phyloP scores from a whole-genome alignment of 257 asterid species.

The Craterostigma plantagineum region DNA sequence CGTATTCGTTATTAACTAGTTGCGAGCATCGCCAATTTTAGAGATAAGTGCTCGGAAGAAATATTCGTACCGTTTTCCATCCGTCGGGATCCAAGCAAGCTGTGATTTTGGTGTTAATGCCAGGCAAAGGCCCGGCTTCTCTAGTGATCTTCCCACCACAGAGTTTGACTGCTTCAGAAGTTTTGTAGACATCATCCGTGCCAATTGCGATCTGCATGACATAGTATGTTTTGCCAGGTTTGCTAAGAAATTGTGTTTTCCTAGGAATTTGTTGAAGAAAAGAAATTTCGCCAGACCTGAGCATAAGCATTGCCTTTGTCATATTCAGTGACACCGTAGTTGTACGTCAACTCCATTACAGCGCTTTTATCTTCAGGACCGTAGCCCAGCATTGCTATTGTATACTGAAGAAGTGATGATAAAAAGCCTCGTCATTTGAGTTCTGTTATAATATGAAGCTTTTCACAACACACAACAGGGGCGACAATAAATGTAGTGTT shows the following conservation, averaged over 20 bases:
- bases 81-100: slow-evolving; percentile 99
- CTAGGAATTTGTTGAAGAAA: background rate
- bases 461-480: too few relatives aligned
- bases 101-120: slow-evolving; percentile 74
- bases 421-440: background rate
- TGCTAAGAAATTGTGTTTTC: slow-evolving; percentile 6
- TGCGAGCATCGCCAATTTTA: background rate
- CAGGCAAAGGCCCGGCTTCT: slow-evolving; percentile 93
- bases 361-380: slow-evolving; percentile 63
- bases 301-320: slow-evolving; percentile 74
- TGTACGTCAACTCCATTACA: slow-evolving; percentile 54
- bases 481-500: too few relatives aligned
- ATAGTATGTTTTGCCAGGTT: background rate
- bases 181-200: slow-evolving; percentile 81
- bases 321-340: slow-evolving; percentile 46
- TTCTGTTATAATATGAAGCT: too few relatives aligned
- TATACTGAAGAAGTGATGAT: slow-evolving; percentile 20
- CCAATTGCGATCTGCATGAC: slow-evolving; percentile 73
- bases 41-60: slow-evolving; percentile 4
- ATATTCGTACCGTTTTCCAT: slow-evolving; percentile 67
- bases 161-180: slow-evolving; percentile 73
- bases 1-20: background rate
- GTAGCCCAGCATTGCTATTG: slow-evolving; percentile 62
- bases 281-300: slow-evolving; percentile 26
- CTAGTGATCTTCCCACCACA: slow-evolving; percentile 68